Evolutionary conservation across 2,329 filamentous ascomycete genomes (phyloP).

Genomic region (Epichloe glyceriae): DNA sequence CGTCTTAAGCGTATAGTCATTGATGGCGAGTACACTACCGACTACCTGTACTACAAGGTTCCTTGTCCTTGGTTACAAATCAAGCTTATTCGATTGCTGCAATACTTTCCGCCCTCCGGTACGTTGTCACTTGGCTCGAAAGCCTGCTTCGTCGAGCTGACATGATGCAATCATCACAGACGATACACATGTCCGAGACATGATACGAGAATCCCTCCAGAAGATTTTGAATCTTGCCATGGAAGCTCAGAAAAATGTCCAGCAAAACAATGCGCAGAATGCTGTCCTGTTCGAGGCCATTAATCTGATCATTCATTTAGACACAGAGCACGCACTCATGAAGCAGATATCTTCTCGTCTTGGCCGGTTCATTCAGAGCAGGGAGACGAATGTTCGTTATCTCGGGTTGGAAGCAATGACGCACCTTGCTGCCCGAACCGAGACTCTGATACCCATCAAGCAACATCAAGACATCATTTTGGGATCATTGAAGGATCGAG

Average conservation of each 20-base stretch:
- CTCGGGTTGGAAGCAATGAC: slow-evolving; percentile 96
- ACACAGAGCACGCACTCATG: slow-evolving; percentile 90
- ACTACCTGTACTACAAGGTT: slow-evolving; percentile 99
- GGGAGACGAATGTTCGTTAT: slow-evolving; percentile 95
- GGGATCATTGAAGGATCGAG: slow-evolving; percentile 82
- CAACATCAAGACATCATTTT: slow-evolving; percentile 95
- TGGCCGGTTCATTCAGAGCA: slow-evolving; percentile 90
- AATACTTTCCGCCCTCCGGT: slow-evolving; percentile 94
- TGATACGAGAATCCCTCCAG: slow-evolving; percentile 84
- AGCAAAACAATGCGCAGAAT: slow-evolving; percentile 98
- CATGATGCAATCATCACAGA: slow-evolving; percentile 37
- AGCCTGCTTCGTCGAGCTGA: background rate
- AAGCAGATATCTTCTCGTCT: slow-evolving; percentile 84
- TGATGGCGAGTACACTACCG: slow-evolving; percentile 75
- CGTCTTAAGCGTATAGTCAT: slow-evolving; percentile 81
- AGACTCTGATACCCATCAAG: slow-evolving; percentile 94
- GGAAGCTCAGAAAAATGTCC: slow-evolving; percentile 94
- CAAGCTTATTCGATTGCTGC: slow-evolving; percentile 79
- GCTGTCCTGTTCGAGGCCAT: slow-evolving; percentile 97
- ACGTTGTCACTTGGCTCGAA: slow-evolving; percentile 15
- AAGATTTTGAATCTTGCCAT: slow-evolving; percentile 83
- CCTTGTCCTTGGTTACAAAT: slow-evolving; percentile 97
- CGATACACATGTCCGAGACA: slow-evolving; percentile 78
- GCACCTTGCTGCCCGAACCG: slow-evolving; percentile 83
- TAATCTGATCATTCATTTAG: slow-evolving; percentile 93